Evolutionary conservation across 495 filamentous ascomycete genomes (phyloP), one percentile per base, ranked within the genome.

Genomic region (Hypomontagnella submonticulosa): DNA sequence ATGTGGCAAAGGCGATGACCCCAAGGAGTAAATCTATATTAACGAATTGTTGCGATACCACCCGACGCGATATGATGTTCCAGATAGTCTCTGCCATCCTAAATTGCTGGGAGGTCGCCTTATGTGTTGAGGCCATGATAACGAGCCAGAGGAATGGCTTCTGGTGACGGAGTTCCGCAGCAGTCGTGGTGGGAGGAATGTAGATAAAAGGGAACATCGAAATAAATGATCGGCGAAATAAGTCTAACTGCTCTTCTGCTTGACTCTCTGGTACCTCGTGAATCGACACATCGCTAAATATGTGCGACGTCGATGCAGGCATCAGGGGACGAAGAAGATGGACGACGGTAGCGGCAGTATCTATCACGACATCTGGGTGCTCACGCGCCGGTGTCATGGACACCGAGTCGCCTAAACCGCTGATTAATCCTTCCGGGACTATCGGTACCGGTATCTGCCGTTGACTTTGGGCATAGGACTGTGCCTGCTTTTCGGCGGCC

Each of bases 71-170:
- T 47, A 70, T 50, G 11, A 70, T 61, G 12, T 57, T 36, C 66
- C 66, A 70, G 8, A 70, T 48, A 4, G 62, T 61, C 4, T 49
- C 46, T 33, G 49, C 61, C 38, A 70, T 61, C 5, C 11, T 44
- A 12, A 60, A 66, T 23, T 70, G 66, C 56, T 61, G 34, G 11
- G 66, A 43, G 19, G 57, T 37, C 0, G 32, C 15, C 11, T 66
- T 66, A 12, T 55, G 40, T 32, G 63, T 69, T 18, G 71, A 48
- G 19, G 60, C 37, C 58, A 71, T 73, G 9, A 73, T 67, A 34
- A 67, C 54, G 40, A 71, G 67, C 65, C 66, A 73, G 30, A 73
- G 59, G 30, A 71, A 69, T 12, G 71, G 65, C 56, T 66, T 69
- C 47, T 69, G 47, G 33, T 32, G 44, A 23, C 65, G 69, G 13